Evolutionary conservation across 2,329 filamentous ascomycete species (phyloP), one percentile per base, ranked within the genome.

Genomic region (Scortechinia acanthostroma): DNA sequence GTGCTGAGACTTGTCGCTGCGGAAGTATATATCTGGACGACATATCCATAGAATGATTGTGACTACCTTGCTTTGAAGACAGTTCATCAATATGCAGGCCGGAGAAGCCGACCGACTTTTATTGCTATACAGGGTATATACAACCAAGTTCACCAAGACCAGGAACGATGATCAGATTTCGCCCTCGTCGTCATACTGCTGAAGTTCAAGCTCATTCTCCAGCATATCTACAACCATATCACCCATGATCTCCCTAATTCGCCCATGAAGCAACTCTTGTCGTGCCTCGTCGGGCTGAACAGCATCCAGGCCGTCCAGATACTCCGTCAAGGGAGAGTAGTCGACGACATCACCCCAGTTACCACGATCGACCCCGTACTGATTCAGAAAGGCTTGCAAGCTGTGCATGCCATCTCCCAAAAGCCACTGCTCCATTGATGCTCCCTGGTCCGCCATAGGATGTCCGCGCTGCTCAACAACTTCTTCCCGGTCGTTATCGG

Each of bases 341-440:
- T 65, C 60, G 14, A 58, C 48, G 4, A 61, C 58, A 1, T 59
- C 58, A 4, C 57, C 57, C 64, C 64, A 68, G 40, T 68, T 67
- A 2, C 64, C 64, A 4, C 61, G 58, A 45, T 67, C 64, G 22
- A 68, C 57, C 3, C 64, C 64, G 42, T 66, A 56, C 37, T 63
- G 56, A 19, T 52, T 51, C 15, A 67, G 48, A 43, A 64, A 68
- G 13, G 53, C 57, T 17, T 57, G 54, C n/a, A 67, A 49, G 4
- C 53, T 51, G 16, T 58, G 54, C 42, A 66, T 46, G 2, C 62
- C 63, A 35, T 59, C 35, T 6, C 10, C 17, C 17, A 19, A 13
- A 19, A 40, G 35, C 35, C 35, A 40, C 17, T 40, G 35, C 17
- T 40, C 6, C 10, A 40, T 13, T 6, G 20, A 13, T 6, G 10